These are phyloP conservation scores for Starmera amethionina DNA, from an alignment of 805 yeast species.

Conservation along the genomic window DNA sequence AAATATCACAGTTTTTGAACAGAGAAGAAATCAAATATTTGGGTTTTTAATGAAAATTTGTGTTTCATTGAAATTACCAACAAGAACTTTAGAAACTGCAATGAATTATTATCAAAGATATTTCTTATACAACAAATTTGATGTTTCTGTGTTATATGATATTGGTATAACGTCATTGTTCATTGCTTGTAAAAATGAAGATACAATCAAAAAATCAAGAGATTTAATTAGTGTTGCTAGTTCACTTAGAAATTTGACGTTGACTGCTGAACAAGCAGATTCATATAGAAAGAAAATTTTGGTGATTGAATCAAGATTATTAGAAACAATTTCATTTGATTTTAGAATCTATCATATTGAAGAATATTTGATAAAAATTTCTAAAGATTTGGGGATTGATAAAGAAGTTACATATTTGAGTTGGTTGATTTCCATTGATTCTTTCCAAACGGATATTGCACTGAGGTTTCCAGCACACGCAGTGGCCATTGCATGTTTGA, in stretches of 20 bases:
- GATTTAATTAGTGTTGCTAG: conserved; percentile 42
- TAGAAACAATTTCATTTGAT: conserved; percentile 75
- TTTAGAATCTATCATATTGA: conserved; percentile 64
- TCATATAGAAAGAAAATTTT: conserved; percentile 47
- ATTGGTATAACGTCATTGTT: conserved; percentile 63
- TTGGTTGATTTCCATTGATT: conserved; percentile 74
- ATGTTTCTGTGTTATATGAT: conserved; percentile 41
- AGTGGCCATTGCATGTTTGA: conserved; percentile 59
- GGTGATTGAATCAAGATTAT: conserved; percentile 55
- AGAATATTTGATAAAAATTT: conserved; percentile 51
- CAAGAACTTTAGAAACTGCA: conserved; percentile 58
- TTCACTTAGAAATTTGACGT: conserved; percentile 19
- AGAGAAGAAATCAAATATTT: conserved; percentile 42
- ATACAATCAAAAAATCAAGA: conserved; percentile 66
- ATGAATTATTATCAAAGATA: conserved; percentile 67
- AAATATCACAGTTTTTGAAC: conserved; percentile 38
- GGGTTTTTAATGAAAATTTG: conserved; percentile 45
- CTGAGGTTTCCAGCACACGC: conserved; percentile 68
- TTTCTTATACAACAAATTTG: conserved; percentile 55
- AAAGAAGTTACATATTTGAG: conserved; percentile 42
- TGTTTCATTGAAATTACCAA: conserved; percentile 51
- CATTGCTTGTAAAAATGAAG: conserved; percentile 71
- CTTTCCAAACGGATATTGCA: conserved; percentile 57
- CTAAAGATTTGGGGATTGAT: conserved; percentile 37
- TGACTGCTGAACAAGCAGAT: conserved; percentile 31